Evolutionary conservation across 441 rosid genomes (phyloP).

Genomic region (Capsella rubella): DNA sequence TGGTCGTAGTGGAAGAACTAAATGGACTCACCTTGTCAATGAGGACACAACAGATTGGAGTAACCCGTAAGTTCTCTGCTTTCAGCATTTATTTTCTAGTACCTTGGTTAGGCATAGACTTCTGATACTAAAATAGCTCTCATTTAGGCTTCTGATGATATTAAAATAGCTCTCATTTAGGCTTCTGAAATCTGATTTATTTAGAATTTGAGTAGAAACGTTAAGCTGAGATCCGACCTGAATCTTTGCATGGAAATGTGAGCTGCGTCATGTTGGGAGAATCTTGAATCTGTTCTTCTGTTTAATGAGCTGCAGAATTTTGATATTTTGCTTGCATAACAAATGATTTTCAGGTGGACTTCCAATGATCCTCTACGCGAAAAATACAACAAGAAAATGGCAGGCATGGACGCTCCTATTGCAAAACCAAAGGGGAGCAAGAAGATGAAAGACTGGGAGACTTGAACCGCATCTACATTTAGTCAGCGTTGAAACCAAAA

Average conservation of each 20-base stretch:
- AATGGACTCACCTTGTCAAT: conserved; percentile 94
- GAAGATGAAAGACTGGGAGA: conserved; percentile 92
- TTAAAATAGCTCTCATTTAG: background rate
- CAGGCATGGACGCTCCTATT: conserved; percentile 81
- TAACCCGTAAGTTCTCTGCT: conserved; percentile 69
- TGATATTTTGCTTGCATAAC: background rate
- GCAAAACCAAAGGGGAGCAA: conserved; percentile 91
- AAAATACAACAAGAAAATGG: conserved; percentile 90
- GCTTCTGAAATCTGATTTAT: conserved; percentile 16
- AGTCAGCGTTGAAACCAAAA: conserved; percentile 1
- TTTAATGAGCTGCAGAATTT: conserved; percentile 7
- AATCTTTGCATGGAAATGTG: conserved; percentile 1
- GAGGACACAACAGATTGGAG: conserved; percentile 97
- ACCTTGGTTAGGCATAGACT: conserved; percentile 23
- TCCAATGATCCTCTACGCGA: conserved; percentile 78
- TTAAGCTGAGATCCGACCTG: conserved; percentile 22
- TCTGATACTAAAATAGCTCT: background rate
- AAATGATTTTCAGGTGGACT: conserved; percentile 72
- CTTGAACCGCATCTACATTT: conserved; percentile 26
- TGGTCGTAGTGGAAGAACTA: conserved; percentile 93
- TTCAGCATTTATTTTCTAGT: conserved; percentile 7
- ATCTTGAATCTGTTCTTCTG: background rate
- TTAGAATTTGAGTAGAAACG: conserved; percentile 21
- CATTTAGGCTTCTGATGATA: background rate
- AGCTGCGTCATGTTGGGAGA: background rate